phyloP scores from a whole-genome alignment of 768 basidiomycete genomes.

The Paxillus rubicundulus region DNA sequence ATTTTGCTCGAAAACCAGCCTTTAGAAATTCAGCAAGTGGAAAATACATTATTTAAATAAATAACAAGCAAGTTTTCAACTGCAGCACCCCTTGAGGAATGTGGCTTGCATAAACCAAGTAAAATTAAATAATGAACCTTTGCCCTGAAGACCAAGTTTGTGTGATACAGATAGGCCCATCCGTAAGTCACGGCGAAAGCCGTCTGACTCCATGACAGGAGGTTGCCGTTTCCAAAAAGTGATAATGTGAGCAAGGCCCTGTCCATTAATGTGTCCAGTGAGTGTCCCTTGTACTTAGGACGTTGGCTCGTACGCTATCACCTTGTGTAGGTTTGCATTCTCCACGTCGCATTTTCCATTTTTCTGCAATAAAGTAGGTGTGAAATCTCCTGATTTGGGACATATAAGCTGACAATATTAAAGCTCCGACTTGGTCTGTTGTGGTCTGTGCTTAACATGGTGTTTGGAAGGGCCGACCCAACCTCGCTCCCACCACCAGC shows the following conservation, averaged over 20 bases:
- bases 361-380: slow-evolving; percentile 19
- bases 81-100: slow-evolving; percentile 10
- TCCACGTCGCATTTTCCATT: not conserved
- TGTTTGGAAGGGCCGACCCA: slow-evolving; percentile 43
- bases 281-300: too few species aligned
- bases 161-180: not conserved
- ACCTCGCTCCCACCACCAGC: slow-evolving; percentile 60
- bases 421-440: slow-evolving; percentile 36
- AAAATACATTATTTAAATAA: slow-evolving; percentile 5
- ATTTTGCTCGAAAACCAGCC: too few species aligned
- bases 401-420: slow-evolving; percentile 18
- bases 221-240: too few species aligned
- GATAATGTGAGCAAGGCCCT: too few species aligned
- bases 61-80: too few species aligned
- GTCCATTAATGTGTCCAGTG: too few species aligned
- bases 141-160: not conserved
- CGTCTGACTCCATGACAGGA: not conserved
- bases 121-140: not conserved
- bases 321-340: too few species aligned
- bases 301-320: too few species aligned
- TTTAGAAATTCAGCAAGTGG: slow-evolving; percentile 8
- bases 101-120: not conserved
- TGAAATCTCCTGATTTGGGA: slow-evolving; percentile 12
- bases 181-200: slow-evolving; percentile 1
- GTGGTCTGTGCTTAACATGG: slow-evolving; percentile 38